A percentile compares a stretch with the other conserved stretches of the same genome.
phyloP scores from a whole-genome alignment of 2,329 filamentous ascomycete species.

The Apiospora saccharicola region DNA sequence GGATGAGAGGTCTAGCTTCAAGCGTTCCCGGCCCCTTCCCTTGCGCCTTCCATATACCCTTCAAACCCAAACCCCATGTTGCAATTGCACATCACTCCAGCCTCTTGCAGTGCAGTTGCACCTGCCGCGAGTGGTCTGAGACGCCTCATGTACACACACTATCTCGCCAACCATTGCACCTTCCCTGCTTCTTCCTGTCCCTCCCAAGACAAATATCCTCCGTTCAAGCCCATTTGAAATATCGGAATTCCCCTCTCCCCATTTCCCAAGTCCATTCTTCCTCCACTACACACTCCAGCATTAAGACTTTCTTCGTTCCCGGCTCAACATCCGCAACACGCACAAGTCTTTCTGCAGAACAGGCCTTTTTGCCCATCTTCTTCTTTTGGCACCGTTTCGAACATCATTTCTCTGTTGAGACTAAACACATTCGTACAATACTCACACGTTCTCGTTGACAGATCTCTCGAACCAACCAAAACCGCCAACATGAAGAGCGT shows the following conservation, averaged over 20 bases:
- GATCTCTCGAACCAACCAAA: conserved; percentile 16
- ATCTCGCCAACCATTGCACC: background rate
- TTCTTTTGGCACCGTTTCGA: conserved; percentile 19
- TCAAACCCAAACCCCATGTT: background rate
- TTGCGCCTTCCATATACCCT: background rate
- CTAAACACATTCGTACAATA: conserved; percentile 21
- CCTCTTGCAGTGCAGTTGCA: conserved; percentile 15
- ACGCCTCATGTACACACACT: background rate
- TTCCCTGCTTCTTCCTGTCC: conserved; percentile 1
- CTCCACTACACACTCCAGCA: conserved; percentile 1
- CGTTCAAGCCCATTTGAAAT: background rate
- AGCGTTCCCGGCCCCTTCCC: background rate
- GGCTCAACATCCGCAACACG: background rate
- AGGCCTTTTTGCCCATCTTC: background rate
- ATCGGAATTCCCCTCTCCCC: background rate
- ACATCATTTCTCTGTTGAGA: conserved; percentile 14
- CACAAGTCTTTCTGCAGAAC: conserved; percentile 13
- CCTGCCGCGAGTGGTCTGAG: conserved; percentile 10
- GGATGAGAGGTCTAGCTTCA: background rate
- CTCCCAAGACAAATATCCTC: background rate
- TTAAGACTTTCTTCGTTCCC: background rate
- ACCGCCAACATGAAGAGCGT: conserved; percentile 21
- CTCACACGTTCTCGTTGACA: conserved; percentile 10
- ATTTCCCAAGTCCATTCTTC: background rate
- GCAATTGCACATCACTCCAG: conserved; percentile 5